Conservation (phyloP, 805 yeast genomes). For the Ogataea glucozyma region DNA sequence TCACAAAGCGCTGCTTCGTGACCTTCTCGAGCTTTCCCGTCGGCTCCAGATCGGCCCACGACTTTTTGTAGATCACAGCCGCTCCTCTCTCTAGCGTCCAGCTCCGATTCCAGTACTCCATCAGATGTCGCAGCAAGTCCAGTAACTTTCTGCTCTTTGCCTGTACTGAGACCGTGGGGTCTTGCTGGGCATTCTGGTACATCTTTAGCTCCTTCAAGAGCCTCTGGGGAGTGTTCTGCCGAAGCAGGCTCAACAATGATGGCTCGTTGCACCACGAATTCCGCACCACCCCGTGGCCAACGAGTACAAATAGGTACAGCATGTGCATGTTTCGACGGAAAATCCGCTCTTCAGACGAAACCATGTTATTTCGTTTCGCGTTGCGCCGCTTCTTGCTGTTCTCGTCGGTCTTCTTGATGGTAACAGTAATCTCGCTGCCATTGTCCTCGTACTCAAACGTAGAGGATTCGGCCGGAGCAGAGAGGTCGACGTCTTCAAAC, state of each 20-base stretch:
- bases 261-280: constrained; percentile 72
- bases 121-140: constrained; percentile 71
- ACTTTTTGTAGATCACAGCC: constrained; percentile 45
- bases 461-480: constrained; percentile 8
- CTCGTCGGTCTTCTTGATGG: constrained; percentile 24
- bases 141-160: constrained; percentile 66
- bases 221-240: constrained; percentile 47
- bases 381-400: constrained; percentile 20
- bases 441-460: not conserved
- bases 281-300: constrained; percentile 65
- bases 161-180: constrained; percentile 24
- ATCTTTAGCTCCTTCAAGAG: constrained; percentile 46
- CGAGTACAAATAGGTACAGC: constrained; percentile 55
- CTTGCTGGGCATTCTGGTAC: constrained; percentile 24
- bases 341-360: constrained; percentile 56
- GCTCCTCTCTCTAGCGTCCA: constrained; percentile 43
- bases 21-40: constrained; percentile 30
- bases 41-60: constrained; percentile 48
- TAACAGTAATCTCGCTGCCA: constrained; percentile 24
- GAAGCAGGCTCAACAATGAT: constrained; percentile 41
- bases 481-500: constrained; percentile 41
- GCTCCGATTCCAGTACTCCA: constrained; percentile 54
- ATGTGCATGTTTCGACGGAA: constrained; percentile 59
- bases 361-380: constrained; percentile 35
- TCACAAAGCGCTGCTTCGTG: constrained; percentile 44